A percentile compares a stretch with the other conserved stretches of the same genome.
Evolutionary conservation across 139 green algal species (phyloP).

Genomic region (Volvox africanus): DNA sequence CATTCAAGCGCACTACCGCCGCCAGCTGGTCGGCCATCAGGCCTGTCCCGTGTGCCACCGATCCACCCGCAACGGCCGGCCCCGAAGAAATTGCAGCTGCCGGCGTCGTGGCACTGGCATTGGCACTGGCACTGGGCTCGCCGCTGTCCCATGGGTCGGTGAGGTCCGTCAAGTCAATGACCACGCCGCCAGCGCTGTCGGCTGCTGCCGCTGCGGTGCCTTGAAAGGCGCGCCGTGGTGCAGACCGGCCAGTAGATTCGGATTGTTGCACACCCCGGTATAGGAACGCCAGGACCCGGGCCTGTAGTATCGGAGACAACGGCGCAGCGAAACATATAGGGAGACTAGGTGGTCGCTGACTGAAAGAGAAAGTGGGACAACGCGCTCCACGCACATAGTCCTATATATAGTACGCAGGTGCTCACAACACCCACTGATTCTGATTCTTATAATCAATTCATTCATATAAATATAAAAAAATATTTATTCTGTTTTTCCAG

Average conservation of each 20-base stretch:
- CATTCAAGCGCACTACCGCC: slow-evolving; percentile 25
- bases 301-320: background rate
- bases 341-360: too few species aligned
- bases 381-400: too few species aligned
- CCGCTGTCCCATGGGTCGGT: slow-evolving; percentile 6
- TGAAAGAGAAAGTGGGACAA: too few species aligned
- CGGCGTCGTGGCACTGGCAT: background rate
- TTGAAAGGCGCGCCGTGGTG: background rate
- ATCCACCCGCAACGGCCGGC: too few species aligned
- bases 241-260: background rate
- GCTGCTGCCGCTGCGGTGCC: background rate
- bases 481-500: too few species aligned
- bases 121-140: background rate
- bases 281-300: background rate
- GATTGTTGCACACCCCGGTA: background rate
- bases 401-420: too few species aligned
- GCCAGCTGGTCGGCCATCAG: slow-evolving; percentile 13
- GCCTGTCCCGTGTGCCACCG: background rate
- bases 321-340: too few species aligned
- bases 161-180: background rate
- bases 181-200: background rate
- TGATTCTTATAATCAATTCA: too few species aligned
- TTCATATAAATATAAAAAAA: too few species aligned
- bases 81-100: background rate
- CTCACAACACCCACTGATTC: too few species aligned